Conservation (phyloP, 176 grass and related monocot genomes). For the Carex scoparia region DNA sequence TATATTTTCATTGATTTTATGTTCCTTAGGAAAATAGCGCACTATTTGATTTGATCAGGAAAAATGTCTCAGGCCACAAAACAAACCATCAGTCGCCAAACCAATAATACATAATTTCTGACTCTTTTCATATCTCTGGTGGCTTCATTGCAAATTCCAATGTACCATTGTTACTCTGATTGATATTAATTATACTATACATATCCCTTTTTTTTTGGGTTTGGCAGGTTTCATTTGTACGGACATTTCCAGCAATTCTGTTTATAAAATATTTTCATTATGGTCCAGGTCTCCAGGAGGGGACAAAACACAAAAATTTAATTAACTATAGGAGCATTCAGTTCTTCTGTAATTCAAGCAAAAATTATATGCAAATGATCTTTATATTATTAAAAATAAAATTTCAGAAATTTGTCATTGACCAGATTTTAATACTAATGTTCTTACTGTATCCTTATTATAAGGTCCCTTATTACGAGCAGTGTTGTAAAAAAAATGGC, state of each 20-base stretch:
- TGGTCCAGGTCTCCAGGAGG: neutral
- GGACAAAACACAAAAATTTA: neutral
- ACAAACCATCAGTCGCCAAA: slow-evolving; percentile 22
- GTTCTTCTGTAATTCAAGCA: neutral
- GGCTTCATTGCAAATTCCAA: neutral
- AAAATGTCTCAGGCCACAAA: slow-evolving; percentile 17
- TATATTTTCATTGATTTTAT: neutral
- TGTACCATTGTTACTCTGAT: neutral
- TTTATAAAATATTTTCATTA: neutral
- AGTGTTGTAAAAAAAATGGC: too few species aligned
- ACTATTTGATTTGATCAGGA: slow-evolving; percentile 1
- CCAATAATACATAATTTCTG: neutral
- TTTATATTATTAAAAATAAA: neutral
- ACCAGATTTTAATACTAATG: neutral
- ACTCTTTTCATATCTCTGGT: neutral
- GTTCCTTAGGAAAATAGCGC: neutral
- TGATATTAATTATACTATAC: too few species aligned
- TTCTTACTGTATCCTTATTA: neutral
- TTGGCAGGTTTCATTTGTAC: neutral
- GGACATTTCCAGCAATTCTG: neutral
- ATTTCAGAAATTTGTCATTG: too few species aligned
- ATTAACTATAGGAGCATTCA: neutral
- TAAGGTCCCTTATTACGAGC: neutral
- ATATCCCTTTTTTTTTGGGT: neutral
- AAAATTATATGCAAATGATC: neutral